Evolutionary conservation across 306 rosid genomes (phyloP).

Genomic region (Echinosophora koreensis): DNA sequence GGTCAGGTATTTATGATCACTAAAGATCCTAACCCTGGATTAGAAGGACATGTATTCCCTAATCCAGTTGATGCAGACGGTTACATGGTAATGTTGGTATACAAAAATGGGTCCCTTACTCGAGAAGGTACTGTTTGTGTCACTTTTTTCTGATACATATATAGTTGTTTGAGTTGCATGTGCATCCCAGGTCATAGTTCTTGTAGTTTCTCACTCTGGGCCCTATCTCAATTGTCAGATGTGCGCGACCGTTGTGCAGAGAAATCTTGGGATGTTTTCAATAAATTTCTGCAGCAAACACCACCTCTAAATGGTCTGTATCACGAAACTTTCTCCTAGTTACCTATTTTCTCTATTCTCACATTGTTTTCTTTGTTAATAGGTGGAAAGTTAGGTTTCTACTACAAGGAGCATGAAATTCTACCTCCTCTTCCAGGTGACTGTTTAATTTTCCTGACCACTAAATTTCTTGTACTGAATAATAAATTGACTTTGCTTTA

Average conservation of each 20-base stretch:
- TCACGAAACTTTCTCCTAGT: conserved; percentile 7
- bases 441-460: conserved; percentile 31
- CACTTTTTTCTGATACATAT: neutral
- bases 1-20: conserved; percentile 89
- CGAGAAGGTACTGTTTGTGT: conserved; percentile 79
- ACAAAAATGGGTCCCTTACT: conserved; percentile 96
- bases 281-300: conserved; percentile 71
- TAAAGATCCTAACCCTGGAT: conserved; percentile 80
- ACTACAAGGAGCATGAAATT: conserved; percentile 97
- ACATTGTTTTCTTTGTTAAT: conserved; percentile 36
- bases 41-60: conserved; percentile 96
- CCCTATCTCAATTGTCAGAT: conserved; percentile 57
- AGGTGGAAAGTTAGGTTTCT: conserved; percentile 96
- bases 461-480: conserved; percentile 14
- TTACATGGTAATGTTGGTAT: conserved; percentile 95
- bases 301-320: conserved; percentile 77
- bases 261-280: conserved; percentile 83
- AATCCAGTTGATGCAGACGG: conserved; percentile 87
- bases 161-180: conserved; percentile 1
- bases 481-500: neutral
- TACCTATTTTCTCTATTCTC: conserved; percentile 39
- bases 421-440: conserved; percentile 97
- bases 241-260: conserved; percentile 76
- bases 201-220: conserved; percentile 35
- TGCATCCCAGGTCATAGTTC: conserved; percentile 3